Conservation (phyloP, 2,329 filamentous ascomycete species). For the Fulvia fulva region DNA sequence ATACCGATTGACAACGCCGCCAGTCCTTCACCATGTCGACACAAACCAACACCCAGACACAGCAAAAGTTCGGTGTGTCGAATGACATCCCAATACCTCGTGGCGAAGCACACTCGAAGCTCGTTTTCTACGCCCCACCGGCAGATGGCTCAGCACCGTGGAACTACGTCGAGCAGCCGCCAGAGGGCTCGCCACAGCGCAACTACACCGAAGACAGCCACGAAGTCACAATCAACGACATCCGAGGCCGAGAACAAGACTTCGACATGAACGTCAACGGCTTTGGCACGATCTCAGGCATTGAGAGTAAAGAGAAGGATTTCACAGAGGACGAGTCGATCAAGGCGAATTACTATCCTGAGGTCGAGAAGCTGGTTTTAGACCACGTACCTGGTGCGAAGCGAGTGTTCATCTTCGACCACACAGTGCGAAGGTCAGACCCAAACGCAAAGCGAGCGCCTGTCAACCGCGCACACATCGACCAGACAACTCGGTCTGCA, state of each 20-base stretch:
- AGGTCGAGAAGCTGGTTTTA: slow-evolving; percentile 70
- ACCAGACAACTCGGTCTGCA: slow-evolving; percentile 69
- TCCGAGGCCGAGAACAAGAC: slow-evolving; percentile 64
- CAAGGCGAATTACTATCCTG: slow-evolving; percentile 72
- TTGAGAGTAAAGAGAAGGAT: slow-evolving; percentile 52
- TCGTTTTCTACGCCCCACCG: slow-evolving; percentile 64
- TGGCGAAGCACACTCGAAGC: slow-evolving; percentile 58
- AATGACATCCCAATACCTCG: slow-evolving; percentile 42
- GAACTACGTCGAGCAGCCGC: slow-evolving; percentile 57
- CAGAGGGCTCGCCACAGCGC: slow-evolving; percentile 57
- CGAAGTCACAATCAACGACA: slow-evolving; percentile 62
- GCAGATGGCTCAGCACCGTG: slow-evolving; percentile 57
- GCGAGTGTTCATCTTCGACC: slow-evolving; percentile 74
- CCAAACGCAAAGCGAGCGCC: slow-evolving; percentile 61
- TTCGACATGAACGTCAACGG: slow-evolving; percentile 70
- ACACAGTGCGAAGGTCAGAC: slow-evolving; percentile 71
- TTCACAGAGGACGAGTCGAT: slow-evolving; percentile 70
- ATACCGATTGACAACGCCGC: neutral
- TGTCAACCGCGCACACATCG: slow-evolving; percentile 72
- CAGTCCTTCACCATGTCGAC: slow-evolving; percentile 16
- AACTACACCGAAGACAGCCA: slow-evolving; percentile 58
- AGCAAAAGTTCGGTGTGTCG: slow-evolving; percentile 24
- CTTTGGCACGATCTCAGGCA: slow-evolving; percentile 61
- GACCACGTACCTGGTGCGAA: slow-evolving; percentile 62
- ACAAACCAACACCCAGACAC: slow-evolving; percentile 24